A percentile compares a stretch with the other conserved stretches of the same genome.
These are phyloP conservation scores for Balamuthia mandrillaris DNA, from an alignment of 208 protist species.

Conservation along the genomic window DNA sequence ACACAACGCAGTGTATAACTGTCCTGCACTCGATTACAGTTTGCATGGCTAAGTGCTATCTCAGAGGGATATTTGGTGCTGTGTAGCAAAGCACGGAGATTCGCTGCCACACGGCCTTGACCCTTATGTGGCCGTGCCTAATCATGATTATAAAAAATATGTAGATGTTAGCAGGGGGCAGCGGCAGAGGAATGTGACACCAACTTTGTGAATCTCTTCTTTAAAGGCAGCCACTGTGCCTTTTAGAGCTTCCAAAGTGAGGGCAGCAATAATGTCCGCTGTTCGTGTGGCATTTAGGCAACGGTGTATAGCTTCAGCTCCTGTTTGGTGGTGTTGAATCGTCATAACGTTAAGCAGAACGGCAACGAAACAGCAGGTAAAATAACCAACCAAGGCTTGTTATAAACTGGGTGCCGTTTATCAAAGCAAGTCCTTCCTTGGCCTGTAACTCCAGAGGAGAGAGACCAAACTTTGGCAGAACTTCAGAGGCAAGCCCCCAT, in stretches of 20 bases:
- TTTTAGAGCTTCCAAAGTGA: slow-evolving; percentile 78
- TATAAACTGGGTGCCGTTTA: slow-evolving; percentile 88
- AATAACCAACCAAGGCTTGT: slow-evolving; percentile 55
- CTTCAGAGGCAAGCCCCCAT: slow-evolving; percentile 42
- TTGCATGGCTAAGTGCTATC: slow-evolving; percentile 67
- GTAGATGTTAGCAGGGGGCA: no score
- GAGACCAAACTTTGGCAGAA: slow-evolving; percentile 66
- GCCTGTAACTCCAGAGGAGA: slow-evolving; percentile 68
- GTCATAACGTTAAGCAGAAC: neutral
- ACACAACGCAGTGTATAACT: slow-evolving; percentile 82
- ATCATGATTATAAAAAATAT: neutral
- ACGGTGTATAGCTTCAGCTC: slow-evolving; percentile 68
- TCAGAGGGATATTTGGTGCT: slow-evolving; percentile 47
- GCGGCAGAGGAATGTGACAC: no score
- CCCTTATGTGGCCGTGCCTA: slow-evolving; percentile 3
- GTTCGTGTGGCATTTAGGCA: slow-evolving; percentile 17
- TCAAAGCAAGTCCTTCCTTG: slow-evolving; percentile 82
- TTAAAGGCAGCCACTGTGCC: slow-evolving; percentile 71
- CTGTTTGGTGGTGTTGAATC: neutral
- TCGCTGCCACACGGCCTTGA: slow-evolving; percentile 21
- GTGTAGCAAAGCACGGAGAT: slow-evolving; percentile 36
- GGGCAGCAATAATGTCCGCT: slow-evolving; percentile 73
- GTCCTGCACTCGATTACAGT: slow-evolving; percentile 80
- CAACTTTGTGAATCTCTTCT: slow-evolving; percentile 62
- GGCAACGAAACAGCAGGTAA: neutral